A percentile compares a stretch with the other conserved stretches of the same genome.
Conservation (phyloP, 345 rosid species). For the Boechera stricta region DNA sequence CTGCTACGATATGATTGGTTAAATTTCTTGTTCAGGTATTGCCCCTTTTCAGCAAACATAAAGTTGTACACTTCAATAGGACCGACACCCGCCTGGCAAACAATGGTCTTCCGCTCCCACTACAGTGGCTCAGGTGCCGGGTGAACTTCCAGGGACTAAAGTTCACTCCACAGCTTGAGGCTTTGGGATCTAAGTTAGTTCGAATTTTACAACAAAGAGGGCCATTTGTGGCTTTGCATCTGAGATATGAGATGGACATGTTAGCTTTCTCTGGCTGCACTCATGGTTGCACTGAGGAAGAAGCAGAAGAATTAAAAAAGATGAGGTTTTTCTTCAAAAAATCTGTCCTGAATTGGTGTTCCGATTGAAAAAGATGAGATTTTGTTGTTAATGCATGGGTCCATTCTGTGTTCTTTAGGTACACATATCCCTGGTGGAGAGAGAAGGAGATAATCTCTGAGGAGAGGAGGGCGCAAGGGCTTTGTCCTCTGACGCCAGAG, state of each 20-base stretch:
- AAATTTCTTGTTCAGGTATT: conserved; percentile 65
- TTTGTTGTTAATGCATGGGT: conserved; percentile 22
- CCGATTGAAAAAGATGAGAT: conserved; percentile 77
- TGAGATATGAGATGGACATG: conserved; percentile 99
- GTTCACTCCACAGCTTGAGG: conserved; percentile 90
- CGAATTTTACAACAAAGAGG: conserved; percentile 74
- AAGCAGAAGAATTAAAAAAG: conserved; percentile 87
- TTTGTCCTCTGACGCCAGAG: conserved; percentile 97
- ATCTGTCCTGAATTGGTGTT: conserved; percentile 14
- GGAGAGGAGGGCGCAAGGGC: conserved; percentile 81
- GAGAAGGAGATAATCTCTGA: conserved; percentile 91
- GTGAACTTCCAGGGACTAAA: conserved; percentile 89
- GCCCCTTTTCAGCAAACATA: conserved; percentile 72
- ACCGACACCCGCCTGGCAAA: conserved; percentile 92
- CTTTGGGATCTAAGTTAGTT: conserved; percentile 79
- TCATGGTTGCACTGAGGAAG: conserved; percentile 84
- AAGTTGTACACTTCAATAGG: conserved; percentile 85
- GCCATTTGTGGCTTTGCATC: conserved; percentile 88
- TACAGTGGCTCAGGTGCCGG: conserved; percentile 90
- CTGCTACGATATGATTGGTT: background rate
- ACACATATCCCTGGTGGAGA: conserved; percentile 99
- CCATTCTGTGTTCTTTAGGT: conserved; percentile 52
- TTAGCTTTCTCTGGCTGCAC: conserved; percentile 98
- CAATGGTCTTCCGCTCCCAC: conserved; percentile 69
- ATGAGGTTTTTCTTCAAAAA: conserved; percentile 61